Percentiles rank a stretch among this genome's conserved stretches.
Conservation (phyloP, 2,329 filamentous ascomycete species). For the Ceratocystis colombiana region DNA sequence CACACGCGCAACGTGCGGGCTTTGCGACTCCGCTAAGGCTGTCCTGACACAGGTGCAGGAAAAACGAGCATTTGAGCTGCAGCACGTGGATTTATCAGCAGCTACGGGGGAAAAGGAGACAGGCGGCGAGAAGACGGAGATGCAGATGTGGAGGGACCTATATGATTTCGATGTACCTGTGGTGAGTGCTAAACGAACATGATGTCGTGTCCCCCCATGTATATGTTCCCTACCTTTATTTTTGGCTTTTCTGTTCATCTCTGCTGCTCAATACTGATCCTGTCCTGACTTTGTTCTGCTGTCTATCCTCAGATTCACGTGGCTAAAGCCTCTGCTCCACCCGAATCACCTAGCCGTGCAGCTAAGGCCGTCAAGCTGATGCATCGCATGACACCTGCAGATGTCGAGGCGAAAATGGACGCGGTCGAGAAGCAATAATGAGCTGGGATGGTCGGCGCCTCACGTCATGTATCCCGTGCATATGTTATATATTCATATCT, state of each 20-base stretch:
- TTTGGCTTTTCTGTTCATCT: background rate
- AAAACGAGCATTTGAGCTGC: slow-evolving; percentile 54
- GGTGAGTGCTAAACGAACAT: slow-evolving; percentile 39
- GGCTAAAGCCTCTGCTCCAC: slow-evolving; percentile 44
- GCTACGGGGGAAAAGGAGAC: slow-evolving; percentile 24
- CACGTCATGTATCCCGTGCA: no score
- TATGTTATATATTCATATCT: no score
- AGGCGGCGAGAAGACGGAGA: slow-evolving; percentile 33
- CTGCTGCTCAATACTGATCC: background rate
- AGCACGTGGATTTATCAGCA: slow-evolving; percentile 60
- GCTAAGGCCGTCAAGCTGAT: slow-evolving; percentile 60
- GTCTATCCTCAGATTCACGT: slow-evolving; percentile 45
- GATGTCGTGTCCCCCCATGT: background rate
- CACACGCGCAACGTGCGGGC: slow-evolving; percentile 58
- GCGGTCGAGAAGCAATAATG: slow-evolving; percentile 36
- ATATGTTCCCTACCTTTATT: background rate
- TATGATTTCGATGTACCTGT: slow-evolving; percentile 79
- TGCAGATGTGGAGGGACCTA: slow-evolving; percentile 56
- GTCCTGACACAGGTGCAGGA: slow-evolving; percentile 44
- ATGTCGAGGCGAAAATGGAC: slow-evolving; percentile 61
- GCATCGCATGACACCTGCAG: slow-evolving; percentile 60
- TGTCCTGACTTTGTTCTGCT: background rate
- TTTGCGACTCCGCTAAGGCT: slow-evolving; percentile 58
- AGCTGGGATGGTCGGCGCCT: background rate
- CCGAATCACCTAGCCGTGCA: slow-evolving; percentile 45